Percentiles rank a stretch among this genome's conserved stretches.
Conservation (phyloP, 2,329 filamentous ascomycete species). For the Colletotrichum shisoi region DNA sequence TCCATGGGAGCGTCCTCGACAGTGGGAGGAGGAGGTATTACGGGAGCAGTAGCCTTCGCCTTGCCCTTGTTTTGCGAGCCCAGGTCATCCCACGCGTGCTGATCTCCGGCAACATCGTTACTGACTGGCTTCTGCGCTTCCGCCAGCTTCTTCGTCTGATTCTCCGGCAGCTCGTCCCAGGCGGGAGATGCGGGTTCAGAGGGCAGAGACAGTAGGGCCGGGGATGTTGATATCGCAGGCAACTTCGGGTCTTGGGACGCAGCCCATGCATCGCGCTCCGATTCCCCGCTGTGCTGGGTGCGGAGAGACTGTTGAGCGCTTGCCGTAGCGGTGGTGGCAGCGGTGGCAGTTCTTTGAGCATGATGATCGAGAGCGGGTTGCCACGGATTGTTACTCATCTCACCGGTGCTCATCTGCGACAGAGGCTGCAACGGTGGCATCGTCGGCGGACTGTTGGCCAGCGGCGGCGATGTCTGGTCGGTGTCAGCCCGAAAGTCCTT, state of each 20-base stretch:
- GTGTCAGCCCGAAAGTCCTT: slow-evolving; percentile 50
- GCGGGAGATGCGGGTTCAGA: slow-evolving; percentile 49
- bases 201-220: slow-evolving; percentile 47
- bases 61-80: slow-evolving; percentile 55
- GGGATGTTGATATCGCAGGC: slow-evolving; percentile 37
- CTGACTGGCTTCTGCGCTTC: slow-evolving; percentile 42
- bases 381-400: slow-evolving; percentile 57
- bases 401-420: slow-evolving; percentile 54
- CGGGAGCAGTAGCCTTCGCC: slow-evolving; percentile 45
- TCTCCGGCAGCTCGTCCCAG: slow-evolving; percentile 50
- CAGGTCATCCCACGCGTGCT: slow-evolving; percentile 61
- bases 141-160: slow-evolving; percentile 41
- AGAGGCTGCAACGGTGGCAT: slow-evolving; percentile 49
- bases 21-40: slow-evolving; percentile 41
- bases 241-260: slow-evolving; percentile 37
- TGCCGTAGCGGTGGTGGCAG: too few relatives aligned
- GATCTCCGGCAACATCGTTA: slow-evolving; percentile 52
- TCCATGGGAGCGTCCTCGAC: slow-evolving; percentile 46
- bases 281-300: slow-evolving; percentile 23
- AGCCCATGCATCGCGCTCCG: slow-evolving; percentile 48
- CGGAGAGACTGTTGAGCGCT: slow-evolving; percentile 22
- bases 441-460: slow-evolving; percentile 31
- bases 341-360: slow-evolving; percentile 9
- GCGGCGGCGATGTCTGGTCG: slow-evolving; percentile 39
- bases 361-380: slow-evolving; percentile 47